Evolutionary conservation across 2,329 filamentous ascomycete species (phyloP).

Genomic region (Akanthomyces uredinophilus): DNA sequence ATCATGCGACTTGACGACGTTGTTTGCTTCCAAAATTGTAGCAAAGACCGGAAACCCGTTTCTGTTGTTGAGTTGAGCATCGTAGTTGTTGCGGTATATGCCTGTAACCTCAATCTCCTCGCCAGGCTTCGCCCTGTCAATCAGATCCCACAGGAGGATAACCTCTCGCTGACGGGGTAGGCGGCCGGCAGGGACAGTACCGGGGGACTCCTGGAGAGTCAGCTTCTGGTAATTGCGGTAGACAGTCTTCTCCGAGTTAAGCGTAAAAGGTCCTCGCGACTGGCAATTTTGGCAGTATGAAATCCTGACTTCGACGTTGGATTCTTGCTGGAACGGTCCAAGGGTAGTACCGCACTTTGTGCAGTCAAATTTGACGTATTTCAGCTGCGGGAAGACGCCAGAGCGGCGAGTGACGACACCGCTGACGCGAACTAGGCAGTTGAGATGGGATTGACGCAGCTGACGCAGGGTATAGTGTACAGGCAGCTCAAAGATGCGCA

Average conservation of each 20-base stretch:
- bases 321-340: slow-evolving; percentile 95
- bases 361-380: slow-evolving; percentile 98
- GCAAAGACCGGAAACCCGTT: slow-evolving; percentile 98
- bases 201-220: slow-evolving; percentile 93
- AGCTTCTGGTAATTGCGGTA: slow-evolving; percentile 99
- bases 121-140: slow-evolving; percentile 92
- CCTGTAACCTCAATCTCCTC: slow-evolving; percentile 97
- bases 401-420: slow-evolving; percentile 92
- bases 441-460: slow-evolving; percentile 89
- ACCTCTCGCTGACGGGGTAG: slow-evolving; percentile 91
- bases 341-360: slow-evolving; percentile 86
- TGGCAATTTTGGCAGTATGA: slow-evolving; percentile 96
- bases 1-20: slow-evolving; percentile 94
- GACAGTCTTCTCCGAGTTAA: slow-evolving; percentile 96
- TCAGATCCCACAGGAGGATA: slow-evolving; percentile 92
- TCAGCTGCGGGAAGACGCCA: slow-evolving; percentile 94
- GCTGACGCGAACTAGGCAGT: slow-evolving; percentile 89
- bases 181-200: slow-evolving; percentile 92
- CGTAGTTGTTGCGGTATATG: slow-evolving; percentile 97
- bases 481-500: slow-evolving; percentile 90
- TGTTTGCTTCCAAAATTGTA: slow-evolving; percentile 95
- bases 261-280: slow-evolving; percentile 85
- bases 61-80: slow-evolving; percentile 94
- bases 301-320: slow-evolving; percentile 92
- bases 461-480: slow-evolving; percentile 94